Base-by-base conservation (phyloP, 257 asterid genomes). In the Primulina tabacum region DNA sequence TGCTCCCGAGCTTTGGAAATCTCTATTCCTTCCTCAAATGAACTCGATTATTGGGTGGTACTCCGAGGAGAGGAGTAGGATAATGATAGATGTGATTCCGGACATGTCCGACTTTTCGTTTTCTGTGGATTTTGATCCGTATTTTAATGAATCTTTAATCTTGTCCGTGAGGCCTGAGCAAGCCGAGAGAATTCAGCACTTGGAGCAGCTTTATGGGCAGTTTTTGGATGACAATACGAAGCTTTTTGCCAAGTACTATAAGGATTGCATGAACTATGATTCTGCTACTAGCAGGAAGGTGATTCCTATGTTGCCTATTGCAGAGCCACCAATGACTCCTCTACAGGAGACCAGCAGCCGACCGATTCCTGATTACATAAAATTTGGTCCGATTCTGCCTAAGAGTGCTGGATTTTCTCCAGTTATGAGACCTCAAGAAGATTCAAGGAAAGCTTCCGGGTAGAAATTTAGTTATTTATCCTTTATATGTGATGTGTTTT, bases 141-240 rank as follows among this genome's bases (percentile, higher is more conserved):
- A 75, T 40, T 87, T 87, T 57, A 75, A 82, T 38, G 97, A 90
- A 10, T 88, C 95, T 16, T 73, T 90, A 43, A 73, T 90, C 29
- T 71, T 80, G 63, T 86, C 94, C 2, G 85, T 88, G 56, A 82
- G 97, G 85, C 97, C 97, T 1, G 97, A 90, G 83, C 92, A 90
- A 30, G 89, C 89, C 0, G 86, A 88, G 82, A 86, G 79, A 81
- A 86, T 88, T 79, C 88, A 86, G 55, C 65, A 76, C 5, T 11
- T 88, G 65, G 97, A 90, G 70, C 82, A 69, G 72, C 82, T 78
- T 43, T 90, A 88, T 73, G 91, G 89, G 33, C 88, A 83, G 29
- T 86, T 92, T 26, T 76, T 90, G 82, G 96, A 90, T 73, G 92
- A 85, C 68, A 86, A 85, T 33, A 88, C 96, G 0, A 85, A 83